Base-by-base conservation (phyloP, 1,284 basidiomycete species). In the Trichosporon coremiiforme region DNA sequence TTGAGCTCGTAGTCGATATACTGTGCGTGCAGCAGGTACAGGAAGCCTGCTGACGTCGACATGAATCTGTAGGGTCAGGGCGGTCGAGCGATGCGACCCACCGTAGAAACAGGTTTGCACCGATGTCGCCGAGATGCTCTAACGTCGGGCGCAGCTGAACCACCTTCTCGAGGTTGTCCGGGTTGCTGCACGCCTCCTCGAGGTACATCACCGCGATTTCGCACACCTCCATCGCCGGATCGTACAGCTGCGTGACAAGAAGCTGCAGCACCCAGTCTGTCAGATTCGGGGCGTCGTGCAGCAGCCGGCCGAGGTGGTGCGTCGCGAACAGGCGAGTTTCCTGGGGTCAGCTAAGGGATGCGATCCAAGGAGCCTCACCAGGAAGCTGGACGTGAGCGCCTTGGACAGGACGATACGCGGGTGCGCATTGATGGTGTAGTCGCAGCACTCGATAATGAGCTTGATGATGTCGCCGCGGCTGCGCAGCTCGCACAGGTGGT, bases 1-100 rank as follows among this genome's bases (percentile, higher is more conserved):
- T 99, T 94, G 87, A 99, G 92, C 84, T 98, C 94, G 64, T 91
- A 87, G 76, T 95, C 91, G 70, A 99, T 95, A 78, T 97, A 98
- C 20, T 92, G 91, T 25, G 93, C 90, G 73, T 94, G 90, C 77
- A 92, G 91, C 3, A 99, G 87, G 81, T 96, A 98, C 2, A 89
- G 88, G 80, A 98, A 97, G 0, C 97, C 97, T 70, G 92, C 89
- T 0, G 93, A 89, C 0, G 94, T 98, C 2, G 95, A 97, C 86
- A 99, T 91, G 82, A 98, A 98, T 77, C 94, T 97, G 73, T 25
- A 64, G 38, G 9, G 36, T 35, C 35, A 63, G 25, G 50, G 17
- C 1, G 25, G 10, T 17, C 20, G 13, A 13, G 8, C 0, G 4
- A 17, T 2, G 9, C 4, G 12, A 85, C 89, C 72, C 73, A 94